A percentile compares a stretch with the other conserved stretches of the same genome.
Evolutionary conservation across 129 eudicot species (phyloP).

Genomic region (Ambrosia trifida): DNA sequence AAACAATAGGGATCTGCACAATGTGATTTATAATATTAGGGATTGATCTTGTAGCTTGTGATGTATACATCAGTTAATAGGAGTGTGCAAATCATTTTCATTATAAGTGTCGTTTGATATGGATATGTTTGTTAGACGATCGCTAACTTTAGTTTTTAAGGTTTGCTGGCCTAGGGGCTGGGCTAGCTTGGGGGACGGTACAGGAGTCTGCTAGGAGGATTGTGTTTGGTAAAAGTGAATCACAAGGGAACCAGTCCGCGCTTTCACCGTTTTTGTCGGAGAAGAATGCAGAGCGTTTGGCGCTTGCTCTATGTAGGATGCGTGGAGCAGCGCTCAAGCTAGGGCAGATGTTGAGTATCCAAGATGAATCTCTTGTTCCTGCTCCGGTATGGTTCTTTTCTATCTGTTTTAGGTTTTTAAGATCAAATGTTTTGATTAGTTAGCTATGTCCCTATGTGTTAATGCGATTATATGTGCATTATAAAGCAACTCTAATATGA

Average conservation of each 20-base stretch:
- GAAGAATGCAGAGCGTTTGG: slow-evolving; percentile 93
- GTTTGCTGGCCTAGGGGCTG: slow-evolving; percentile 99
- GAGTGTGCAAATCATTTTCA: too few relatives aligned
- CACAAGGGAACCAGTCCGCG: slow-evolving; percentile 55
- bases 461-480: slow-evolving; percentile 6
- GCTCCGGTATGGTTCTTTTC: slow-evolving; percentile 66
- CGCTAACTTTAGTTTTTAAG: slow-evolving; percentile 44
- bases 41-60: not conserved
- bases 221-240: slow-evolving; percentile 55
- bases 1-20: too few relatives aligned
- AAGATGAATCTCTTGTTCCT: slow-evolving; percentile 95
- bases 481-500: not conserved
- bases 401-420: not conserved
- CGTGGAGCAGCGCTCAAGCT: slow-evolving; percentile 98
- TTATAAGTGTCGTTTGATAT: too few relatives aligned
- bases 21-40: too few relatives aligned
- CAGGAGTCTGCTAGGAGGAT: slow-evolving; percentile 96
- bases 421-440: not conserved
- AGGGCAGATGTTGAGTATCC: slow-evolving; percentile 98
- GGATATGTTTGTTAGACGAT: slow-evolving; percentile 28
- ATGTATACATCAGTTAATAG: not conserved
- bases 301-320: slow-evolving; percentile 98
- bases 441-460: slow-evolving; percentile 14
- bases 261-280: slow-evolving; percentile 81
- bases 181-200: slow-evolving; percentile 96